phyloP scores from a whole-genome alignment of 1,139 yeast species.

The Suhomyces guaymorum region DNA sequence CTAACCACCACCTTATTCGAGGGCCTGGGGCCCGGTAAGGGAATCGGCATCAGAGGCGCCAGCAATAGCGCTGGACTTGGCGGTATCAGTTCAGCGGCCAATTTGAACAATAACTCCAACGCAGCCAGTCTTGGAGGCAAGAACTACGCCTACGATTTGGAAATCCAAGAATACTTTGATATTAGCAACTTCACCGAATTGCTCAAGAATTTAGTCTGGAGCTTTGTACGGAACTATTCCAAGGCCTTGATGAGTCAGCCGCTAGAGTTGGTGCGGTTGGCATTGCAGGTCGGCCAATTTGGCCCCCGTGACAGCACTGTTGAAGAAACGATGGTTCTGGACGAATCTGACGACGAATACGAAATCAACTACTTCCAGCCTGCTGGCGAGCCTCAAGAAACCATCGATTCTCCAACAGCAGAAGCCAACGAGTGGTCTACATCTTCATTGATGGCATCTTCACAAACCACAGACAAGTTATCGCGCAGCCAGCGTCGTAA shows the following conservation, averaged over 20 bases:
- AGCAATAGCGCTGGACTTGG: slow-evolving; percentile 18
- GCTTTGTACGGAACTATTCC: slow-evolving; percentile 67
- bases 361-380: slow-evolving; percentile 59
- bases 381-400: slow-evolving; percentile 19
- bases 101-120: slow-evolving; percentile 13
- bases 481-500: slow-evolving; percentile 6
- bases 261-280: slow-evolving; percentile 76
- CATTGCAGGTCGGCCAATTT: slow-evolving; percentile 78
- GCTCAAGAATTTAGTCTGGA: slow-evolving; percentile 52
- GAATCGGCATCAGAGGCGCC: slow-evolving; percentile 25
- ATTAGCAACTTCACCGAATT: slow-evolving; percentile 56
- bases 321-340: slow-evolving; percentile 3
- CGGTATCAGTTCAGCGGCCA: slow-evolving; percentile 29
- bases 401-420: not conserved
- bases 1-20: slow-evolving; percentile 22
- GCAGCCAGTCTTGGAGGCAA: slow-evolving; percentile 24
- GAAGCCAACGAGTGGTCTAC: slow-evolving; percentile 8
- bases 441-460: not conserved
- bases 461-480: slow-evolving; percentile 1
- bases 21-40: slow-evolving; percentile 22
- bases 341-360: slow-evolving; percentile 16
- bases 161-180: slow-evolving; percentile 67
- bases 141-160: slow-evolving; percentile 62
- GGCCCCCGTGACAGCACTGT: slow-evolving; percentile 5
- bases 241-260: slow-evolving; percentile 79